A percentile compares a stretch with the other conserved stretches of the same genome.
These are phyloP conservation scores for Fusarium euwallaceae DNA, from an alignment of 2,329 filamentous ascomycete species.

Conservation along the genomic window DNA sequence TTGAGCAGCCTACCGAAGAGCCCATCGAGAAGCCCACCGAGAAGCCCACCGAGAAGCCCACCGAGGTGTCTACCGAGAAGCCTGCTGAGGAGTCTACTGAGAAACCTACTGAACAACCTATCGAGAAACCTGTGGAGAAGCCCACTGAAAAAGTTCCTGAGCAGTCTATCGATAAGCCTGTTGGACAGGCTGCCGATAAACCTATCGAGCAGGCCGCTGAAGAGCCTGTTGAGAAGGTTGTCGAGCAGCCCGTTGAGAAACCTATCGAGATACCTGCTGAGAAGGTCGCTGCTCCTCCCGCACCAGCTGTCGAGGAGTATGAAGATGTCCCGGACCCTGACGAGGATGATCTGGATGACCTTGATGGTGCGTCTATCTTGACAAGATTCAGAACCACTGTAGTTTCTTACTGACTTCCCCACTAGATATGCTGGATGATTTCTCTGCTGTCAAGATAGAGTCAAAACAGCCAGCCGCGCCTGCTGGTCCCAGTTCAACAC, in stretches of 20 bases:
- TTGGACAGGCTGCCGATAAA: neutral
- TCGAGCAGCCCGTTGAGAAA: neutral
- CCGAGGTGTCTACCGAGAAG: neutral
- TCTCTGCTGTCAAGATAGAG: slow-evolving; percentile 73
- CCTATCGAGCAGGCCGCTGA: neutral
- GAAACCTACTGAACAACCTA: slow-evolving; percentile 10
- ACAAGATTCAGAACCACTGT: neutral
- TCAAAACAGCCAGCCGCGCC: slow-evolving; percentile 44
- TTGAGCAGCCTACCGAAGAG: slow-evolving; percentile 16
- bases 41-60: no score
- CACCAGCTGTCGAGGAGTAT: slow-evolving; percentile 33
- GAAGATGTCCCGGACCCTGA: slow-evolving; percentile 87
- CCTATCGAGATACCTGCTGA: neutral
- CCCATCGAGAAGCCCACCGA: neutral
- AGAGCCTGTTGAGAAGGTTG: neutral
- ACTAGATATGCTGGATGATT: slow-evolving; percentile 93
- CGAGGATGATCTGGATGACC: slow-evolving; percentile 90
- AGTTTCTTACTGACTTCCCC: slow-evolving; percentile 15
- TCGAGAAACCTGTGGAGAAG: neutral
- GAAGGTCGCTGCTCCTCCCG: slow-evolving; percentile 2
- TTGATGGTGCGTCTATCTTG: slow-evolving; percentile 76
- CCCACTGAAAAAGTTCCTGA: neutral
- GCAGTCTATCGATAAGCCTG: neutral
- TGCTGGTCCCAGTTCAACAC: slow-evolving; percentile 46
- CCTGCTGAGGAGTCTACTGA: neutral